Base-by-base conservation (phyloP, 441 rosid species). In the Arabidopsis hybrid region DNA sequence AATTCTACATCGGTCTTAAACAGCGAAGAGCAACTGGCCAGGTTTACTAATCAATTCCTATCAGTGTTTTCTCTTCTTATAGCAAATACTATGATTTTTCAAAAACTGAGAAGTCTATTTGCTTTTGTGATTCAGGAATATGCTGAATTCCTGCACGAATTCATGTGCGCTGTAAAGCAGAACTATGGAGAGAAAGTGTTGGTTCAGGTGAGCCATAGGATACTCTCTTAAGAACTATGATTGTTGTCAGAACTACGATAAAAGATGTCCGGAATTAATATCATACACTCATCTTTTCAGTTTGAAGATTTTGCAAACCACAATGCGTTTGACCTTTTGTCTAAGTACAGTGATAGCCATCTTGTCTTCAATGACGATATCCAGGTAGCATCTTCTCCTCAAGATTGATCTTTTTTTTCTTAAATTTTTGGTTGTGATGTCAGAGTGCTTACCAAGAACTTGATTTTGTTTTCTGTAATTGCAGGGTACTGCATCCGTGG, bases 231-330 rank as follows among this genome's bases (percentile, higher is more conserved):
- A 18, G 14, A 40, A 4, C 14, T 40, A 58, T 50, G 50, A 50
- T n/a, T 45, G 10, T 58, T 50, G 58, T 58, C 63, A 16, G 26
- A 21, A 21, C 26, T 21, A 47, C 35, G 32, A 29, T n/a, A 53
- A 60, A 58, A 66, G 43, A 59, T 71, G 46, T 65, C 7, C 0
- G 34, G 8, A 36, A 43, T 65, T 49, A 38, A 69, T 12, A 21
- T 14, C 13, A 59, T 59, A 59, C 36, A 26, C 62, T 31, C 38
- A 26, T 79, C 58, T 77, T 83, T 81, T 38, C 86, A 91, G 97
- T 93, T 91, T 79, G 98, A 92, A 84, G 98, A 92, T 83, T 92
- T 92, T 80, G 98, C 98, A 78, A 92, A 91, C 80, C 95, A 91
- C 92, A 91, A 90, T 64, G 96, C 96, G 1, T 90, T 90, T 73